Conservation (phyloP, 108 stramenopile species). For the Skeletonema tropicum region DNA sequence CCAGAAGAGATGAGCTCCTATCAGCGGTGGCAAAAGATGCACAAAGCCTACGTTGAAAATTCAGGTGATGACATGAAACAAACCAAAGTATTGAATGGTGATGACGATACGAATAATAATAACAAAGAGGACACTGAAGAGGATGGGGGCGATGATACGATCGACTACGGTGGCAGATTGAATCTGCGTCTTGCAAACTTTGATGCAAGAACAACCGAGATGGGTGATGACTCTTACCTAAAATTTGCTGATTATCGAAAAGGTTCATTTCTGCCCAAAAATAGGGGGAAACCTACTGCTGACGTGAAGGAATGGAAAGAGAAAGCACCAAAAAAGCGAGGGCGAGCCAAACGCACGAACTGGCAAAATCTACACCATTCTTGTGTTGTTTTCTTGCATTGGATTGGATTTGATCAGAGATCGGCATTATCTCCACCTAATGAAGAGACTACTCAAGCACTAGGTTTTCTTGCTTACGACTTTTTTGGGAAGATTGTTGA, state of each 20-base stretch:
- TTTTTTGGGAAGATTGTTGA: conserved; percentile 84
- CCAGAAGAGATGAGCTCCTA: conserved; percentile 87
- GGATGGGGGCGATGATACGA: conserved; percentile 15
- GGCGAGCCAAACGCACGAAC: conserved; percentile 38
- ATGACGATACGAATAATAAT: background rate
- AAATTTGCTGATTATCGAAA: conserved; percentile 69
- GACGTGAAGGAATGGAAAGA: conserved; percentile 57
- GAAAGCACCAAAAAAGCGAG: conserved; percentile 27
- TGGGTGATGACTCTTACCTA: conserved; percentile 72
- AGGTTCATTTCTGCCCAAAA: conserved; percentile 70
- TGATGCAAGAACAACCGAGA: conserved; percentile 74
- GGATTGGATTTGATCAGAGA: conserved; percentile 76
- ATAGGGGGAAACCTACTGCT: background rate
- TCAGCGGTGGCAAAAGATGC: conserved; percentile 81
- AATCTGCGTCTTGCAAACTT: conserved; percentile 68
- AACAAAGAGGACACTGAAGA: conserved; percentile 16
- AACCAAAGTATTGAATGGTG: background rate
- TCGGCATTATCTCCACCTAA: conserved; percentile 70
- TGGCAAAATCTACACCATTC: conserved; percentile 63
- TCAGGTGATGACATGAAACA: conserved; percentile 17
- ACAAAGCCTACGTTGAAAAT: conserved; percentile 52
- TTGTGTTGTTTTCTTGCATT: conserved; percentile 76
- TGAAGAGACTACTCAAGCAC: conserved; percentile 71
- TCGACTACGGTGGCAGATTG: conserved; percentile 32
- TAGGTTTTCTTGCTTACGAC: conserved; percentile 84